phyloP scores from a whole-genome alignment of 306 rosid genomes.

The Lithocarpus polystachyus region DNA sequence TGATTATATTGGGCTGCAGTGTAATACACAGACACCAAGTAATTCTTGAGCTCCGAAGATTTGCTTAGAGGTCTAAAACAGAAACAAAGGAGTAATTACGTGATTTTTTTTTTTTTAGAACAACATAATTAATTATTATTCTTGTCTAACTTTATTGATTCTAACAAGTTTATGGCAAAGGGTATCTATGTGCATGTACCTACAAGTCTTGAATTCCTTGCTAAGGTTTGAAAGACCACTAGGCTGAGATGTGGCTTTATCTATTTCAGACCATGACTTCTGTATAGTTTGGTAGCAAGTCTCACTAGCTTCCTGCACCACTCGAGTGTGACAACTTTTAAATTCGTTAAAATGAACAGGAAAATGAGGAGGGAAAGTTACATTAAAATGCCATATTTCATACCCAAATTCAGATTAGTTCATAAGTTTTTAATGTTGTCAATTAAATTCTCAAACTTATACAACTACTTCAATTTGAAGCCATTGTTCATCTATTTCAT shows the following conservation, averaged over 20 bases:
- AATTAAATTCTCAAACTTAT: too few species aligned
- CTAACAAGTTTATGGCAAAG: neutral
- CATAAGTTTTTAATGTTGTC: too few species aligned
- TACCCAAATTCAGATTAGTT: too few species aligned
- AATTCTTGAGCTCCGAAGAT: conserved; percentile 32
- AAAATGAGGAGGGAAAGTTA: too few species aligned
- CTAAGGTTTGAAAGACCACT: conserved; percentile 56
- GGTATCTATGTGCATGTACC: conserved; percentile 2
- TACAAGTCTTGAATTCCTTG: conserved; percentile 53
- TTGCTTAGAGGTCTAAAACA: conserved; percentile 38
- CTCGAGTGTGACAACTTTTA: too few species aligned
- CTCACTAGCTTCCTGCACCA: conserved; percentile 56
- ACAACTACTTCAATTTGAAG: too few species aligned
- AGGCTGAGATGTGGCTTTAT: conserved; percentile 38
- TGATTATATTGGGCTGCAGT: conserved; percentile 55
- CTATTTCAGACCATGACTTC: conserved; percentile 64
- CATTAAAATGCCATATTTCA: too few species aligned
- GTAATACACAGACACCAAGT: conserved; percentile 16
- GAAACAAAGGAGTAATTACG: neutral
- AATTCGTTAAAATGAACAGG: too few species aligned
- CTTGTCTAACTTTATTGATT: neutral
- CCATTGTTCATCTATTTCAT: too few species aligned
- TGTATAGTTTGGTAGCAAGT: conserved; percentile 57
- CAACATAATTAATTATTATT: too few species aligned
- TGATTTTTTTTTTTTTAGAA: neutral